Evolutionary conservation across 2,329 filamentous ascomycete genomes (phyloP), one percentile per base, ranked within the genome.

Genomic region (Blastomyces percursus): DNA sequence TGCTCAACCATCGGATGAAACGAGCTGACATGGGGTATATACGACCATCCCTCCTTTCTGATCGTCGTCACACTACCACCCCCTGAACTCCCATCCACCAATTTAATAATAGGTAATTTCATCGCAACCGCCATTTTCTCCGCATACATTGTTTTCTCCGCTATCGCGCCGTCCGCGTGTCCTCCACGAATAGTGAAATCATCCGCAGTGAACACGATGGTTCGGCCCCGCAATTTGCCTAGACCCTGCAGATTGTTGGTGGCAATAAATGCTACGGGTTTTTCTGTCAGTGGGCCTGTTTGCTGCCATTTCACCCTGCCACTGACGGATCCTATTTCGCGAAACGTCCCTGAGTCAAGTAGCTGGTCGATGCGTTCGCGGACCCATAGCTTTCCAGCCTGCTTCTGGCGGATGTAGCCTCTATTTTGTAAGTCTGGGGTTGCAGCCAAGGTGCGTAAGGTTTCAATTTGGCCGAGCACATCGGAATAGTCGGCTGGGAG

Each of bases 311-410:
- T 77, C 11, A 85, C 83, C 0, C 80, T 82, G 4, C 85, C 85
- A 1, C 81, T 82, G 0, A 85, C 77, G 52, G 81, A 84, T 0
- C 85, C 85, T 7, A 87, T 79, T 71, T 87, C 84, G 21, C 77
- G 75, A 65, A 86, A 86, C 30, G 76, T 81, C 2, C 76, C 80
- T 1, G 73, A 67, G 63, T 87, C 84, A 12, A 87, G 76, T n/a
- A 87, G 74, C 40, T 80, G 74, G 5, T 82, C 77, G 21, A 87
- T 81, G 2, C 84, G 77, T 67, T 87, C 84, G 27, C 84, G 79
- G 0, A 86, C 84, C 84, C 84, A 86, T 21, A 87, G 77, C 70
- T 87, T 87, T 1, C 85, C 85, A 2, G 83, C 80, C 71, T 83
- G 77, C 66, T 85, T 86, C 69, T 87, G 85, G 5, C 82, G 80